Conservation (phyloP, 2,329 filamentous ascomycete species). For the Akanthomyces dipterigenus region DNA sequence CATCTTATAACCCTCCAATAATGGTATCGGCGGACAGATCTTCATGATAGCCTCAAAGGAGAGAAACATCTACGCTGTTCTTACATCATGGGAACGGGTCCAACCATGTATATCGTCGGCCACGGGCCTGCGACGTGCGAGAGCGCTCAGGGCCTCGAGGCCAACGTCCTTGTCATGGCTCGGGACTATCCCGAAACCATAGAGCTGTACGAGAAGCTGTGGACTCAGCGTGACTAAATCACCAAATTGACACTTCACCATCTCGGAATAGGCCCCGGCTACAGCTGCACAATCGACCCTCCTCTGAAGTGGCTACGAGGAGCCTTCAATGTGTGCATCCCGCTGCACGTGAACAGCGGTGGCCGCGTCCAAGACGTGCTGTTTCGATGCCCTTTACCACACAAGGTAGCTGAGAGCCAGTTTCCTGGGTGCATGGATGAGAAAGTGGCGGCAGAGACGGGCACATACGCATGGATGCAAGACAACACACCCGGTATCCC, state of each 20-base stretch:
- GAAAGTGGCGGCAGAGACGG: not conserved
- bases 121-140: too few relatives aligned
- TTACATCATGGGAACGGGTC: too few relatives aligned
- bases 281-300: not conserved
- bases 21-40: too few relatives aligned
- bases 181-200: not conserved
- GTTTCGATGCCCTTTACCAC: not conserved
- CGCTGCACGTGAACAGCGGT: not conserved
- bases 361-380: not conserved
- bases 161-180: too few relatives aligned
- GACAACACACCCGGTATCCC: constrained; percentile 11
- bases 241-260: not conserved
- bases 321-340: not conserved
- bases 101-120: too few relatives aligned
- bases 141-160: too few relatives aligned
- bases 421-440: not conserved
- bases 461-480: not conserved
- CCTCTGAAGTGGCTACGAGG: not conserved
- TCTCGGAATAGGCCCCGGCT: not conserved
- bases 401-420: not conserved
- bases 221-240: too few relatives aligned
- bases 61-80: too few relatives aligned
- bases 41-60: too few relatives aligned
- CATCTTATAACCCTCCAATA: too few relatives aligned
- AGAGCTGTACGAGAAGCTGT: too few relatives aligned